phyloP scores from a whole-genome alignment of 2,329 filamentous ascomycete species.

The Chalaropsis ovoidea region DNA sequence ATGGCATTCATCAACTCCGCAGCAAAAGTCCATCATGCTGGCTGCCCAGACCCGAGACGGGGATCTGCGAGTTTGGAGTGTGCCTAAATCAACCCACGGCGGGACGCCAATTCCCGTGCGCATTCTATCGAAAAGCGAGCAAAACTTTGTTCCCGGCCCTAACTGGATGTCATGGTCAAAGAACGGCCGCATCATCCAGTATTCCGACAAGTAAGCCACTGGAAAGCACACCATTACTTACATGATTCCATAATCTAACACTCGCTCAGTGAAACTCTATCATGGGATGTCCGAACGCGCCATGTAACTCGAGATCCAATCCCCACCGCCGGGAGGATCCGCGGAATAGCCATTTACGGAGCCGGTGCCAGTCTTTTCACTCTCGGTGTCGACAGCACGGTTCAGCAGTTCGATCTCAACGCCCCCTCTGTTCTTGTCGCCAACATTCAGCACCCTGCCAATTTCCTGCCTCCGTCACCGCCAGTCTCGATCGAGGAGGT shows the following conservation, averaged over 20 bases:
- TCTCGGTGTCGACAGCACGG: constrained; percentile 72
- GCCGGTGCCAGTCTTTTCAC: constrained; percentile 89
- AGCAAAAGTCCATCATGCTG: constrained; percentile 96
- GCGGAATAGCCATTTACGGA: constrained; percentile 77
- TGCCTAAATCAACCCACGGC: constrained; percentile 64
- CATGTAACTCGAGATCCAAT: constrained; percentile 84
- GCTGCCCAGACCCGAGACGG: constrained; percentile 86
- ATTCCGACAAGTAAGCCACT: constrained; percentile 67
- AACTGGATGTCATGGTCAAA: constrained; percentile 99
- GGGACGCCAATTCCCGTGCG: constrained; percentile 82
- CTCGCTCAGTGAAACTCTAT: constrained; percentile 56
- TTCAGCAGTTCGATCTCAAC: constrained; percentile 92
- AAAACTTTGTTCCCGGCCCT: constrained; percentile 52
- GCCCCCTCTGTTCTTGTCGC: constrained; percentile 69
- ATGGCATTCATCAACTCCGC: constrained; percentile 93
- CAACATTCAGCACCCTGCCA: constrained; percentile 76
- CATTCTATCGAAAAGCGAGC: constrained; percentile 67
- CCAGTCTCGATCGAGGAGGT: constrained; percentile 67
- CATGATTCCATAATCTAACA: constrained; percentile 24
- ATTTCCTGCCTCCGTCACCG: constrained; percentile 67
- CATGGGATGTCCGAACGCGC: constrained; percentile 98
- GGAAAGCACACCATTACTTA: background rate
- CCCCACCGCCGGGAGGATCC: constrained; percentile 70
- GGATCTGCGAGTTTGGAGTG: constrained; percentile 91
- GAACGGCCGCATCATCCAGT: constrained; percentile 91